Conservation (phyloP, 768 basidiomycete species). For the Tulasnella sp. region DNA sequence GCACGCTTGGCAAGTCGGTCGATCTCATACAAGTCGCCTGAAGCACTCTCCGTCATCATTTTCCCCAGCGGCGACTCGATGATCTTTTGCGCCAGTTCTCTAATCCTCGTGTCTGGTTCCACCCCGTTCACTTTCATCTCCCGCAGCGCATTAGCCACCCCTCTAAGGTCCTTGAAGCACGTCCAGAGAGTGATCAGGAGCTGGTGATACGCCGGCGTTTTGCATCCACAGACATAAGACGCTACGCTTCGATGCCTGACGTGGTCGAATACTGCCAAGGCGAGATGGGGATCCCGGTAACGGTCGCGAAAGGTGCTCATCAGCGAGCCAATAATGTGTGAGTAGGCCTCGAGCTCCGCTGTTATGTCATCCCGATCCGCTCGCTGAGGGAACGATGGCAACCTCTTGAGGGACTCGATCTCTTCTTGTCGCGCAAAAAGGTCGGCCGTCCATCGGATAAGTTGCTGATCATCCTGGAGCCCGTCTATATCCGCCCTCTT, state of each 20-base stretch:
- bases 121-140: constrained; percentile 82
- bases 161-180: constrained; percentile 68
- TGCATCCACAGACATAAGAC: constrained; percentile 84
- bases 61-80: constrained; percentile 31
- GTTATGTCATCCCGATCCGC: constrained; percentile 23
- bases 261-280: constrained; percentile 72
- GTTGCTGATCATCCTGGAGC: constrained; percentile 54
- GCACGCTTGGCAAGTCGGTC: not conserved
- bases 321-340: constrained; percentile 61
- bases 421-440: constrained; percentile 47
- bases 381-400: not conserved
- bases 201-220: constrained; percentile 80
- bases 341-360: constrained; percentile 40
- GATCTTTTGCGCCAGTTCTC: constrained; percentile 30
- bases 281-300: constrained; percentile 67
- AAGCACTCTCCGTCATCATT: constrained; percentile 42
- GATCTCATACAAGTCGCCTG: not conserved
- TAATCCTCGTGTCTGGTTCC: constrained; percentile 47
- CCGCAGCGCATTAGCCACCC: constrained; percentile 56
- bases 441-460: constrained; percentile 64
- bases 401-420: constrained; percentile 20
- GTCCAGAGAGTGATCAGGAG: constrained; percentile 77
- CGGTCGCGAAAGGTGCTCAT: constrained; percentile 71
- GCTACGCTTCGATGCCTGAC: constrained; percentile 61
- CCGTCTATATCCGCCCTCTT: constrained; percentile 59